These are phyloP conservation scores for Lasiodiplodia theobromae DNA, from an alignment of 2,329 filamentous ascomycete genomes.

Conservation along the genomic window DNA sequence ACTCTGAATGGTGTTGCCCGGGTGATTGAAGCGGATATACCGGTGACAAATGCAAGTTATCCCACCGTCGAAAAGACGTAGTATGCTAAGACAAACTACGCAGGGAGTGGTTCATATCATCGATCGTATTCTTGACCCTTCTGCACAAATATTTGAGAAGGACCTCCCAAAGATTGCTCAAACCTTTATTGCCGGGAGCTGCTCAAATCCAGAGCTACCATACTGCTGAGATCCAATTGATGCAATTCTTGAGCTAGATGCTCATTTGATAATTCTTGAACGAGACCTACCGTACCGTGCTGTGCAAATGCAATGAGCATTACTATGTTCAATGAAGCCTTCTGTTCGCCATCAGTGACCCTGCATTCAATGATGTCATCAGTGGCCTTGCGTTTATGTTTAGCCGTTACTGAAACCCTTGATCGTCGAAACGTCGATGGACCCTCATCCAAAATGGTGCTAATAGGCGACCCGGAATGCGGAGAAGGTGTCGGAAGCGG, in stretches of 20 bases:
- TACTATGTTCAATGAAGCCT: no score
- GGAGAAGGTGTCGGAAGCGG: neutral
- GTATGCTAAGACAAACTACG: neutral
- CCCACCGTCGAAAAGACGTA: fast-evolving
- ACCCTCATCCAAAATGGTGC: no score
- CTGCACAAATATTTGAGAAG: slow-evolving; percentile 37
- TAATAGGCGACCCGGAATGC: no score
- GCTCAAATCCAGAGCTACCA: slow-evolving; percentile 37
- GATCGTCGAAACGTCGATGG: no score
- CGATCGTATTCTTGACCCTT: slow-evolving; percentile 38
- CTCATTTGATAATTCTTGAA: no score
- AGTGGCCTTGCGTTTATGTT: no score
- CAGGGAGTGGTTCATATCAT: slow-evolving; percentile 39
- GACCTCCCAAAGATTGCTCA: slow-evolving; percentile 36
- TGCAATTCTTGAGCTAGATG: no score
- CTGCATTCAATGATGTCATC: no score
- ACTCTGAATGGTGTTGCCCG: slow-evolving; percentile 18
- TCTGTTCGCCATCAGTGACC: no score
- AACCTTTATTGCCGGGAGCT: slow-evolving; percentile 39
- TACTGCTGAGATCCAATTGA: slow-evolving; percentile 31
- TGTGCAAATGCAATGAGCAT: no score
- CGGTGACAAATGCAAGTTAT: slow-evolving; percentile 18
- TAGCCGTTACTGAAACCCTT: no score
- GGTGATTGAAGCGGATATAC: slow-evolving; percentile 22
- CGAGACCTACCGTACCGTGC: no score